Evolutionary conservation across 139 green algal genomes (phyloP).

Genomic region (Closterium sp.): DNA sequence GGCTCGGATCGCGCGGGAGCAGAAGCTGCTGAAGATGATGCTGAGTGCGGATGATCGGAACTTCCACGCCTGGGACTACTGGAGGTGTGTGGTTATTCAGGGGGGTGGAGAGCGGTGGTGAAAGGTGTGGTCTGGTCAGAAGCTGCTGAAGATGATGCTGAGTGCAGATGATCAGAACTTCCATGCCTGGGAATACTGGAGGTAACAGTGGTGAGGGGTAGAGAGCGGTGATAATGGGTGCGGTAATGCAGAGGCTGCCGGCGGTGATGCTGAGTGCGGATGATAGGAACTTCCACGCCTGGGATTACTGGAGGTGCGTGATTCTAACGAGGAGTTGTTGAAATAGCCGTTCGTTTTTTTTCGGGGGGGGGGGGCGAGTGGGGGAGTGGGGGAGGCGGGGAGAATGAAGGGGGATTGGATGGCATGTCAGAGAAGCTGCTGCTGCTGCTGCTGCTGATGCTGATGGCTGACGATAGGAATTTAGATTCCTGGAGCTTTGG

Average conservation of each 20-base stretch:
- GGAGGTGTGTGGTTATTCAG: conserved; percentile 70
- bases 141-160: conserved; percentile 65
- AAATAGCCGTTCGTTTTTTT: too few relatives aligned
- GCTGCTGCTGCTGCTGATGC: conserved; percentile 59
- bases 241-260: conserved; percentile 37
- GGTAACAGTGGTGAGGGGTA: conserved; percentile 60
- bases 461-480: conserved; percentile 85
- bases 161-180: conserved; percentile 90
- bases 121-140: conserved; percentile 4
- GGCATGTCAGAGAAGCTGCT: too few relatives aligned
- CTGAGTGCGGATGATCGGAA: conserved; percentile 87
- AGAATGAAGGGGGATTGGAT: too few relatives aligned
- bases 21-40: conserved; percentile 60
- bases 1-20: conserved; percentile 51
- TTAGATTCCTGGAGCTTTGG: too few relatives aligned
- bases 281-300: conserved; percentile 92
- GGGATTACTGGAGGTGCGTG: conserved; percentile 86
- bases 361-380: too few relatives aligned
- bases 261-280: conserved; percentile 75
- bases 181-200: conserved; percentile 88
- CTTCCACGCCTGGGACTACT: conserved; percentile 94
- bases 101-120: neutral
- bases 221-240: neutral
- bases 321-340: too few relatives aligned
- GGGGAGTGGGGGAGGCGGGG: too few relatives aligned